Percentiles rank a stretch among this genome's conserved stretches.
Evolutionary conservation across 768 basidiomycete genomes (phyloP).

Genomic region (Lentinula guzmanii): DNA sequence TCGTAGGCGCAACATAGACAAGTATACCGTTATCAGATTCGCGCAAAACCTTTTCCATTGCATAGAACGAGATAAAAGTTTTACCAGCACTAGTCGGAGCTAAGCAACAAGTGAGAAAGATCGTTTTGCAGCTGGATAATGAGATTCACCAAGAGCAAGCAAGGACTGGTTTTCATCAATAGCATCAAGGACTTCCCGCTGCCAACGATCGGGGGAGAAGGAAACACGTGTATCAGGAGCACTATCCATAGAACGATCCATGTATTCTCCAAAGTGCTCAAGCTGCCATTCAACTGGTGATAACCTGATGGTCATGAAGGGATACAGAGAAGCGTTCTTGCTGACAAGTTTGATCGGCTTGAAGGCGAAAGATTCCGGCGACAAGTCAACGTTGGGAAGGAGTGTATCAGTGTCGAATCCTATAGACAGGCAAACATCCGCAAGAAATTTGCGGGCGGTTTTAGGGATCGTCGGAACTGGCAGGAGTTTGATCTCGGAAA

Average conservation of each 20-base stretch:
- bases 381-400: constrained; percentile 16
- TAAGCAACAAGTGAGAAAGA: constrained; percentile 15
- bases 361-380: constrained; percentile 30
- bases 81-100: constrained; percentile 72
- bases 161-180: constrained; percentile 55
- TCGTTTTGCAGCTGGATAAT: not conserved
- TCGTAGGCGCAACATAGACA: constrained; percentile 72
- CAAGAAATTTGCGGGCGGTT: constrained; percentile 33
- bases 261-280: constrained; percentile 61
- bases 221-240: constrained; percentile 48
- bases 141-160: constrained; percentile 54
- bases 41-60: constrained; percentile 65
- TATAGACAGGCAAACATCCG: constrained; percentile 40
- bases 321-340: constrained; percentile 34
- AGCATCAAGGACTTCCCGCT: constrained; percentile 56
- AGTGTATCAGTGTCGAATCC: constrained; percentile 19
- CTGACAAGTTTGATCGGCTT: constrained; percentile 49
- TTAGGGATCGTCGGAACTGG: constrained; percentile 19
- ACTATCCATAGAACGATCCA: constrained; percentile 70
- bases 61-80: constrained; percentile 73
- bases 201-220: constrained; percentile 71
- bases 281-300: constrained; percentile 62
- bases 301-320: constrained; percentile 52
- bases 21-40: constrained; percentile 61
- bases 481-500: constrained; percentile 29